Percentiles rank a stretch among this genome's conserved stretches.
phyloP scores from a whole-genome alignment of 345 rosid species.

The Conringia planisiliqua region DNA sequence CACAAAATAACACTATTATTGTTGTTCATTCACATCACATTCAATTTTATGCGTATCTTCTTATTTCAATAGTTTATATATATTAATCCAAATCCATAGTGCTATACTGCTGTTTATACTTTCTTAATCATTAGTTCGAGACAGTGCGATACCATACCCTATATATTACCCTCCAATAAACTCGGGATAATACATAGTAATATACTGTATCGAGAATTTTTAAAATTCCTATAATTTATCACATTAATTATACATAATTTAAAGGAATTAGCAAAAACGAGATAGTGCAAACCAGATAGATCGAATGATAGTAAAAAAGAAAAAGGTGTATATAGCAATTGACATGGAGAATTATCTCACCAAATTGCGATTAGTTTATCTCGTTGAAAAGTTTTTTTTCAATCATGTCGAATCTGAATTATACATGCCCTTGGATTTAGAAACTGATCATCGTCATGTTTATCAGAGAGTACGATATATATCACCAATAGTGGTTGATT shows the following conservation, averaged over 20 bases:
- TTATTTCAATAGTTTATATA: not conserved
- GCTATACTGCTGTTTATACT: not conserved
- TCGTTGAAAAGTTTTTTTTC: not conserved
- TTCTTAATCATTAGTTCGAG: not conserved
- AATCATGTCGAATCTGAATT: not conserved
- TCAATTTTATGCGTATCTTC: not conserved
- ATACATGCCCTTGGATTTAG: not conserved
- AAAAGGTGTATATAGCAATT: not conserved
- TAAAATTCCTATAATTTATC: not conserved
- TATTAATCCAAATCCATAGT: not conserved
- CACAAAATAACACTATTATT: not conserved
- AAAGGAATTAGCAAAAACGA: not conserved
- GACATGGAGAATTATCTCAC: not conserved
- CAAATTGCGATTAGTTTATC: not conserved
- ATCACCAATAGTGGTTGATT: not conserved
- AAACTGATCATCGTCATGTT: not conserved
- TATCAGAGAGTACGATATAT: not conserved
- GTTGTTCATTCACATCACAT: not conserved
- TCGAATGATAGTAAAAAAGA: not conserved
- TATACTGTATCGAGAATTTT: not conserved
- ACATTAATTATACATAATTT: not conserved
- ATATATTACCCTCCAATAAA: too few relatives aligned
- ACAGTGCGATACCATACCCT: not conserved
- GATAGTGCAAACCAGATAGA: conserved; percentile 1
- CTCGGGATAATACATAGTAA: too few relatives aligned